Evolutionary conservation across 2,329 filamentous ascomycete genomes (phyloP).

Genomic region (Fusarium avenaceum): DNA sequence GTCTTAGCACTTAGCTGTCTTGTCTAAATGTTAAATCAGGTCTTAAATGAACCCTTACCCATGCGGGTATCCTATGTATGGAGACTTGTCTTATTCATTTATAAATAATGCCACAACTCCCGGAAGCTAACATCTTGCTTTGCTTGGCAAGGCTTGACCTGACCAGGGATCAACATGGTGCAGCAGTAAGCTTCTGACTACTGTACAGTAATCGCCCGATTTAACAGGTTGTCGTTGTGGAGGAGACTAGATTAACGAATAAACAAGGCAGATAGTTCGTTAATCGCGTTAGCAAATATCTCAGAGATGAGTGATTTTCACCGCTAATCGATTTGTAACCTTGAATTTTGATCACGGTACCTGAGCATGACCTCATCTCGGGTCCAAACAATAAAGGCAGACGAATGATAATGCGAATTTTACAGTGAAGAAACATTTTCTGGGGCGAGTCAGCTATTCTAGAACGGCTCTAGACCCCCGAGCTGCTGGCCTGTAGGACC

Average conservation of each 20-base stretch:
- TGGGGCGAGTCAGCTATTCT: constrained; percentile 16
- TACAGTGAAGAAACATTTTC: background rate
- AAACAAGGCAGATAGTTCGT: background rate
- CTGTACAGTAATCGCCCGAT: background rate
- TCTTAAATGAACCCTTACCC: background rate
- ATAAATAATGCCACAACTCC: background rate
- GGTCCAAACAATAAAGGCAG: background rate
- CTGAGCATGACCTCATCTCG: constrained; percentile 21
- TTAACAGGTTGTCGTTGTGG: background rate
- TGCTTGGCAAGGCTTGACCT: constrained; percentile 24
- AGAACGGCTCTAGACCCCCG: constrained; percentile 21
- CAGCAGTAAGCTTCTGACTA: background rate
- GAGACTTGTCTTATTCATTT: background rate
- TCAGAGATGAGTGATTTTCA: background rate
- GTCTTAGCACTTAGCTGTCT: background rate
- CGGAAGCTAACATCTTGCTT: background rate
- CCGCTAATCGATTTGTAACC: constrained; percentile 18
- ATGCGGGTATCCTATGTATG: background rate
- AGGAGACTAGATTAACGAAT: background rate
- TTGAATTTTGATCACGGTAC: constrained; percentile 18
- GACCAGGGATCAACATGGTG: background rate
- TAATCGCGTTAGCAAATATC: constrained; percentile 15
- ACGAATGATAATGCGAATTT: constrained; percentile 1
- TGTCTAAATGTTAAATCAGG: background rate
- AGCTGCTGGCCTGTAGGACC: background rate